Conservation (phyloP, 768 basidiomycete genomes). For the Daedalea quercina region DNA sequence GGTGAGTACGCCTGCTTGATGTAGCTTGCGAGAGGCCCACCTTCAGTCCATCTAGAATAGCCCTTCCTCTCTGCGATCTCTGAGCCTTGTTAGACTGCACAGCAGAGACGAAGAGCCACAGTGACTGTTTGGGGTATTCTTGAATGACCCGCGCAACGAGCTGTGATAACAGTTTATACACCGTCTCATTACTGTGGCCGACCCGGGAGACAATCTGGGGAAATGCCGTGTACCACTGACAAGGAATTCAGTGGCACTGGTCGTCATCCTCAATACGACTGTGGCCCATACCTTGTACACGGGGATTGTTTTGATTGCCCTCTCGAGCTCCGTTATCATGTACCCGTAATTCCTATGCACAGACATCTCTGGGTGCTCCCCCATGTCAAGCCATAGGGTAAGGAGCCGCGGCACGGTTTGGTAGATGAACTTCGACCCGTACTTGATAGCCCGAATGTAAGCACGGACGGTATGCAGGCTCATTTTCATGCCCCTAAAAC, state of each 20-base stretch:
- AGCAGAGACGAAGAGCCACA: slow-evolving; percentile 90
- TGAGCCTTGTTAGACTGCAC: slow-evolving; percentile 72
- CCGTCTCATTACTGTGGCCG: slow-evolving; percentile 58
- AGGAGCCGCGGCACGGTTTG: slow-evolving; percentile 91
- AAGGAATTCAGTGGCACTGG: neutral
- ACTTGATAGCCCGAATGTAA: slow-evolving; percentile 63
- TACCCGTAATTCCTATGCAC: slow-evolving; percentile 37
- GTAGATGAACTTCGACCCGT: slow-evolving; percentile 93
- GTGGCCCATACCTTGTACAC: slow-evolving; percentile 61
- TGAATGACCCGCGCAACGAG: slow-evolving; percentile 72
- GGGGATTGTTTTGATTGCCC: slow-evolving; percentile 56
- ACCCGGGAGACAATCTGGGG: slow-evolving; percentile 96
- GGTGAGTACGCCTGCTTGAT: no score
- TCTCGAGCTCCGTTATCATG: slow-evolving; percentile 41
- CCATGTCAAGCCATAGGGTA: slow-evolving; percentile 91
- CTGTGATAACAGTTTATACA: slow-evolving; percentile 50
- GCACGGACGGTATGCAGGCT: slow-evolving; percentile 56
- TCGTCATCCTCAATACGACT: no score
- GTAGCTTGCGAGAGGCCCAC: no score
- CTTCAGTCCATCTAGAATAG: slow-evolving; percentile 50
- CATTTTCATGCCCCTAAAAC: slow-evolving; percentile 53
- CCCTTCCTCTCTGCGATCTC: slow-evolving; percentile 52
- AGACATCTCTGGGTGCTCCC: slow-evolving; percentile 36
- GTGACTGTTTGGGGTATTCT: slow-evolving; percentile 81
- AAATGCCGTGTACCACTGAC: slow-evolving; percentile 91